phyloP scores from a whole-genome alignment of 2,329 filamentous ascomycete species.

The Cladosporium phlei region DNA sequence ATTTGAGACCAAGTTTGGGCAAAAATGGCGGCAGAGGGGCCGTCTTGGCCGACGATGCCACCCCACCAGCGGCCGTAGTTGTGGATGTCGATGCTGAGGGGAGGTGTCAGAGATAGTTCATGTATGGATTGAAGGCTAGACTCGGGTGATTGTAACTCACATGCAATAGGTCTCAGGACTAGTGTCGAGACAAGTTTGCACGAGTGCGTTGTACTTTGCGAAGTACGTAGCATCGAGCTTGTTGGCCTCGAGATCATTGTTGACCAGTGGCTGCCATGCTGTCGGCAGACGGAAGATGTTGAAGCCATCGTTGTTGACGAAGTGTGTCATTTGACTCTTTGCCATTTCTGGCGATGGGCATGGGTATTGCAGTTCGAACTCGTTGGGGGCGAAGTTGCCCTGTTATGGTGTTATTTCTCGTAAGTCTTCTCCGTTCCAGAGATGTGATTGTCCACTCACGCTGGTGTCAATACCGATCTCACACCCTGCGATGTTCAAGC shows the following conservation, averaged over 20 bases:
- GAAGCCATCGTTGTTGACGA: constrained; percentile 47
- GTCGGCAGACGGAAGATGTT: constrained; percentile 56
- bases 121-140: neutral
- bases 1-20: constrained; percentile 52
- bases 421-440: neutral
- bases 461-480: neutral
- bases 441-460: neutral
- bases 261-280: constrained; percentile 24
- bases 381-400: constrained; percentile 1
- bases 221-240: constrained; percentile 20
- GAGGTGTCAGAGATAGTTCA: neutral
- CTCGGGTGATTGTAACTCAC: neutral
- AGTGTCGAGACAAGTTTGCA: constrained; percentile 35
- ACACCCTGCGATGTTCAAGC: neutral
- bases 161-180: constrained; percentile 23
- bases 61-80: constrained; percentile 52
- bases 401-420: neutral
- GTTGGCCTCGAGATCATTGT: constrained; percentile 18
- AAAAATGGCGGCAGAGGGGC: constrained; percentile 56
- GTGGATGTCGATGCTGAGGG: constrained; percentile 30
- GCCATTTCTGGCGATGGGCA: constrained; percentile 9
- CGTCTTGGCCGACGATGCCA: constrained; percentile 60
- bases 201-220: constrained; percentile 24
- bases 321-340: constrained; percentile 51
- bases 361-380: neutral